These are phyloP conservation scores for Leucocoprinus sp. DNA, from an alignment of 768 basidiomycete species.

Conservation along the genomic window DNA sequence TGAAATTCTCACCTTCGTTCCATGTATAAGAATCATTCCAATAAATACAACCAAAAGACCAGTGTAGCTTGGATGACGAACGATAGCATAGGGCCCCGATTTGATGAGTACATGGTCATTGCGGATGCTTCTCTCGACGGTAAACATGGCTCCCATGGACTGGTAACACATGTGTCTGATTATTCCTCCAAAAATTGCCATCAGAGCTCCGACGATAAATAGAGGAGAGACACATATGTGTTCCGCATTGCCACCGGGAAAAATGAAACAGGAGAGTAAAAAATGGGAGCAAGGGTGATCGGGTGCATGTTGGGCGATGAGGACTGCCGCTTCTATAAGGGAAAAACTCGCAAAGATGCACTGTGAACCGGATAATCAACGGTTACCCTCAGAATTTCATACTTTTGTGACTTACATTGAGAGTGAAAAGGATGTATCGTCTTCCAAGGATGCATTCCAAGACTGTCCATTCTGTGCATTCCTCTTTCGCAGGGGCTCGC, in stretches of 20 bases:
- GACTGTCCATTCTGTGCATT: constrained; percentile 26
- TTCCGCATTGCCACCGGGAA: constrained; percentile 14
- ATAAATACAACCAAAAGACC: constrained; percentile 29
- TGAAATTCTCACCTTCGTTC: constrained; percentile 22
- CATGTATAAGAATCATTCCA: constrained; percentile 30
- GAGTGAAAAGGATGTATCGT: constrained; percentile 22
- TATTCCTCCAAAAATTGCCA: constrained; percentile 32
- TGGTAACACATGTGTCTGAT: constrained; percentile 36
- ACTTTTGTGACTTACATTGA: constrained; percentile 37
- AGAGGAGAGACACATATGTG: constrained; percentile 22
- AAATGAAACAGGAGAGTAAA: no score
- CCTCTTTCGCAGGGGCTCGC: constrained; percentile 30
- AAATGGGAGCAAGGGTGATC: constrained; percentile 20
- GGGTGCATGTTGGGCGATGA: constrained; percentile 24
- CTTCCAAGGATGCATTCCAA: constrained; percentile 31
- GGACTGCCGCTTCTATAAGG: constrained; percentile 29
- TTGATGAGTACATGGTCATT: constrained; percentile 40
- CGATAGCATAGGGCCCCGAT: constrained; percentile 39
- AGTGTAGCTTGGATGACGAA: constrained; percentile 45
- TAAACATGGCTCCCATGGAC: constrained; percentile 40
- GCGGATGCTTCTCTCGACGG: constrained; percentile 43
- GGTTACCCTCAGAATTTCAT: no score
- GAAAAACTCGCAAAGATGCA: constrained; percentile 29
- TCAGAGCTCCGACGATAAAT: constrained; percentile 30
- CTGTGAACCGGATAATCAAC: no score